Evolutionary conservation across 345 rosid genomes (phyloP).

Genomic region (Populus euphratica): DNA sequence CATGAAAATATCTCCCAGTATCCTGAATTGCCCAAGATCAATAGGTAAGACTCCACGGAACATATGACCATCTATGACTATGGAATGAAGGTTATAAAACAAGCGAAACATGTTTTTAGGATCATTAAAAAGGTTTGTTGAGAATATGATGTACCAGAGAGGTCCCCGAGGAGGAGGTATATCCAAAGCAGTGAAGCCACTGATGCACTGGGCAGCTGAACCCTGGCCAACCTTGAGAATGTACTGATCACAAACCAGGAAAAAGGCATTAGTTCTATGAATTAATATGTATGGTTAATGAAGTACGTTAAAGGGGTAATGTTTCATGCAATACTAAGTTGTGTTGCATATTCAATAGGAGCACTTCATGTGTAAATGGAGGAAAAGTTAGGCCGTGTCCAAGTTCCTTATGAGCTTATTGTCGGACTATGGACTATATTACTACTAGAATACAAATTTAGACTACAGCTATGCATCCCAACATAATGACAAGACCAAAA

Average conservation of each 20-base stretch:
- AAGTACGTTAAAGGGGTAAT: background rate
- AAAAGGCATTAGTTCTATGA: constrained; percentile 1
- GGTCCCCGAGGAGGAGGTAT: constrained; percentile 34
- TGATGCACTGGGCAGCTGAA: constrained; percentile 23
- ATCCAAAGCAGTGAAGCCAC: constrained; percentile 33
- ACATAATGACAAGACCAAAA: background rate
- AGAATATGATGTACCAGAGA: constrained; percentile 19
- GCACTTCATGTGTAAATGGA: background rate
- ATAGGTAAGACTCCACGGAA: background rate
- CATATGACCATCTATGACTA: background rate
- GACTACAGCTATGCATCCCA: background rate
- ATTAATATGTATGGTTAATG: background rate
- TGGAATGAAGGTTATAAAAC: background rate
- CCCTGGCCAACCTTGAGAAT: constrained; percentile 29
- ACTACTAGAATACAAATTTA: background rate
- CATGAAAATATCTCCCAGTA: constrained; percentile 36
- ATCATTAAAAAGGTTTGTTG: background rate
- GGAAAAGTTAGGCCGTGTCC: background rate
- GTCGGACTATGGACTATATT: background rate
- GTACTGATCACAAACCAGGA: constrained; percentile 19
- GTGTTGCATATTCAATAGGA: background rate
- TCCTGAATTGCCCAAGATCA: constrained; percentile 18
- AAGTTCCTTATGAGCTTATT: background rate
- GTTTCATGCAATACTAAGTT: background rate
- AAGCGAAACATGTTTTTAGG: background rate